Percentiles rank a stretch among this genome's conserved stretches.
Evolutionary conservation across 176 grass and related monocot genomes (phyloP).

Genomic region (Pharus latifolius): DNA sequence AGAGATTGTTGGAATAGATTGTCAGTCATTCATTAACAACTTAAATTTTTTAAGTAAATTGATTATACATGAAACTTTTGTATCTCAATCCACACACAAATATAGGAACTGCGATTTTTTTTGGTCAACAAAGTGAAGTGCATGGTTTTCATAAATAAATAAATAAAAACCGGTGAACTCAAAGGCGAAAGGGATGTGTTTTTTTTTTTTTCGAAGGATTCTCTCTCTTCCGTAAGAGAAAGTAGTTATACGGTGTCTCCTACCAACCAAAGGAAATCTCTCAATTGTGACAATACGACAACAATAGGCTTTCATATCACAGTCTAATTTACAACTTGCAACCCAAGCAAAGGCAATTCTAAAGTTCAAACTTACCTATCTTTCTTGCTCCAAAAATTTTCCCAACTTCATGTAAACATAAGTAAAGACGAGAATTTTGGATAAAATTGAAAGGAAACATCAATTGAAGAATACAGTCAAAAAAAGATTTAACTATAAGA

Average conservation of each 20-base stretch:
- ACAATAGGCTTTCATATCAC: neutral
- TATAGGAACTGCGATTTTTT: neutral
- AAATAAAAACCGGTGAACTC: neutral
- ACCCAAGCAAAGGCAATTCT: slow-evolving; percentile 14
- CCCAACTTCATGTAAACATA: too few species aligned
- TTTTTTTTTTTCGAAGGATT: neutral
- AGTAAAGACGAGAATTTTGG: too few species aligned
- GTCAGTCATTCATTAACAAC: too few species aligned
- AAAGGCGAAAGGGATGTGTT: neutral
- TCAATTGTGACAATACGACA: neutral
- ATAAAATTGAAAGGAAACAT: too few species aligned
- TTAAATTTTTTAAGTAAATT: too few species aligned
- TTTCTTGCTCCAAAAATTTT: neutral
- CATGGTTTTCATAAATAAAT: slow-evolving; percentile 5
- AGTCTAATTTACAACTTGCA: slow-evolving; percentile 2
- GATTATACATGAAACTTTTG: too few species aligned
- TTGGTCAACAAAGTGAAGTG: neutral
- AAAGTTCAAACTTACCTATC: neutral
- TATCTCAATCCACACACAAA: too few species aligned
- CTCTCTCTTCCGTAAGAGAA: neutral
- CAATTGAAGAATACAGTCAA: too few species aligned
- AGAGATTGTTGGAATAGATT: too few species aligned
- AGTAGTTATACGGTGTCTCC: neutral
- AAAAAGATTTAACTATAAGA: too few species aligned
- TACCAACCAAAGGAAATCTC: neutral